These are phyloP conservation scores for Aquilaria malaccensis DNA, from an alignment of 345 rosid genomes.

Conservation along the genomic window DNA sequence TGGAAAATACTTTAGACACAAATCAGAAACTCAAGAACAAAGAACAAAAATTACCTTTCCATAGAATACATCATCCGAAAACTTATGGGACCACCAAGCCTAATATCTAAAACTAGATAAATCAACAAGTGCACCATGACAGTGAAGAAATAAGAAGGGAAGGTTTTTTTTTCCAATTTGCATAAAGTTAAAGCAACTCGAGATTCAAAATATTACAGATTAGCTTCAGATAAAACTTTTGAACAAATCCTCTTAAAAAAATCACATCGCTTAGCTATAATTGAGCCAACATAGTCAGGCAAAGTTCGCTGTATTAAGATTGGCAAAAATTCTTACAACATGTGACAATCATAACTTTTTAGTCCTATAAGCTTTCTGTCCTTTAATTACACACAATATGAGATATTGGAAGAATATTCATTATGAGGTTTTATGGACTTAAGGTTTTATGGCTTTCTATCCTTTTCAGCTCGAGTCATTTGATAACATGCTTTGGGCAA, in stretches of 20 bases:
- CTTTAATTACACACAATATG: background rate
- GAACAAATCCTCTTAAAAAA: background rate
- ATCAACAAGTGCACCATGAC: background rate
- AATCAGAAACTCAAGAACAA: too few species aligned
- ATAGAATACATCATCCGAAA: too few species aligned
- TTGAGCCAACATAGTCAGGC: background rate
- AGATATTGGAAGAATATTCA: slow-evolving; percentile 1
- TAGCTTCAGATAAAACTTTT: background rate
- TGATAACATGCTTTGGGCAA: background rate
- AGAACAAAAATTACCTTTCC: too few species aligned
- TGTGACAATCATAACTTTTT: background rate
- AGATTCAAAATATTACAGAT: background rate
- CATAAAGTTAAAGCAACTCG: background rate
- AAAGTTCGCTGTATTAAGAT: background rate
- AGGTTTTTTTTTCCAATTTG: background rate
- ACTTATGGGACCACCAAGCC: background rate
- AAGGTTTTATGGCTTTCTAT: background rate
- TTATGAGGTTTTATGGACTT: background rate
- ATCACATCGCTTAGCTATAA: background rate
- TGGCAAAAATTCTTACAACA: background rate
- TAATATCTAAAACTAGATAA: background rate
- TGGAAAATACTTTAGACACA: background rate
- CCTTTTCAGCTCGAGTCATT: background rate
- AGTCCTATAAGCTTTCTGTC: too few species aligned
- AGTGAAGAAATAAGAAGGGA: background rate